Evolutionary conservation across 2,329 filamentous ascomycete genomes (phyloP), one percentile per base, ranked within the genome.

Genomic region (Fusarium sp.): DNA sequence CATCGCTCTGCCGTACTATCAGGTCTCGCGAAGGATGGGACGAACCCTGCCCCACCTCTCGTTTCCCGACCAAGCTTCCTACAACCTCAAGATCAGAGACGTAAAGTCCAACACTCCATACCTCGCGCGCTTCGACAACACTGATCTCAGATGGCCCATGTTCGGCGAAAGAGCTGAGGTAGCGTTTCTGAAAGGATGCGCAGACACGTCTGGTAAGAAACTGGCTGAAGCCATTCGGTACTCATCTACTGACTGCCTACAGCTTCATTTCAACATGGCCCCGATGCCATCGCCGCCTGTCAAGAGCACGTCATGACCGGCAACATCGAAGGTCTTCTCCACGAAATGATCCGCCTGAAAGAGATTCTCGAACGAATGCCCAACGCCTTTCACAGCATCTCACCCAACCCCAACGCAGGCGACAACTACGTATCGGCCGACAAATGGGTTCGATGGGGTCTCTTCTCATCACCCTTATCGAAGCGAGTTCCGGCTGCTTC

Each of bases 251-350:
- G 8, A 36, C 17, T 36, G 35, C 35, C 35, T 18, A 36, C 9
- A 17, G 75, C 85, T 12, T 87, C 85, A 0, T 87, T 87, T 68
- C 85, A 87, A 54, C 84, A 87, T 66, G 86, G 86, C 5, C 84
- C 85, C 0, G 86, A 87, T 63, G 85, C 85, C 26, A 87, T 88
- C 36, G 86, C 87, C 2, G 84, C 84, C 6, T 88, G 86, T 44
- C 87, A 89, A 76, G 87, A 89, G 65, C 82, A 86, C 47, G 87
- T 88, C 54, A 88, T 88, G 86, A 87, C 84, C 69, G 81, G 82
- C 32, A 85, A 89, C 55, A 77, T 84, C n/a, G 87, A 88, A 64
- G 84, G 83, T 3, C 83, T 89, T 1, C 79, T 89, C 8, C 82
- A 83, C 7, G 85, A 87, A 59, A 83, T 89, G 81, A 82, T 89